phyloP scores from a whole-genome alignment of 2,329 filamentous ascomycete species.

The Diplodia sapinea region DNA sequence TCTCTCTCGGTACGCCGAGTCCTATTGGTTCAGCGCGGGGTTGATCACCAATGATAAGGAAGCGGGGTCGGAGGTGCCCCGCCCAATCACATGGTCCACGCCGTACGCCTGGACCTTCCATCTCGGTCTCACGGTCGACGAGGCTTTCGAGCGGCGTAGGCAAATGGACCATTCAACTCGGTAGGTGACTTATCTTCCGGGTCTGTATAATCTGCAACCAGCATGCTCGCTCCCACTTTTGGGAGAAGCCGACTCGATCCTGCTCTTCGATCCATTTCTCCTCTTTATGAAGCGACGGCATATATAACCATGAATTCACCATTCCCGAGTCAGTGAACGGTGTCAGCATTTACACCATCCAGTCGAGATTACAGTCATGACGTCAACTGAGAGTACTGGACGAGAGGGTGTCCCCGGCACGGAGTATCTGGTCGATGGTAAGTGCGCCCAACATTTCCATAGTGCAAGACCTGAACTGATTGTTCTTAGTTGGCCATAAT shows the following conservation, averaged over 20 bases:
- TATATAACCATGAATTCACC: no score
- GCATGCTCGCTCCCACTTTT: background rate
- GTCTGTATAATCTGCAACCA: background rate
- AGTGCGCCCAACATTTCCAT: background rate
- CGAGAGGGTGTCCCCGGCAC: slow-evolving; percentile 42
- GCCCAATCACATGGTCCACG: background rate
- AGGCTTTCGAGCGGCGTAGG: background rate
- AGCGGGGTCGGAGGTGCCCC: background rate
- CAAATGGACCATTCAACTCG: background rate
- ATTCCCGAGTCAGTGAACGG: no score
- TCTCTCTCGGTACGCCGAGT: background rate
- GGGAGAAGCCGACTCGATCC: background rate
- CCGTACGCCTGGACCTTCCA: slow-evolving; percentile 14
- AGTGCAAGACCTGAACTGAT: background rate
- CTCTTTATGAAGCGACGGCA: background rate
- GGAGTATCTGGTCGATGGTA: slow-evolving; percentile 43
- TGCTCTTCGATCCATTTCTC: background rate
- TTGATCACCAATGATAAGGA: slow-evolving; percentile 11
- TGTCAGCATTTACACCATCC: background rate
- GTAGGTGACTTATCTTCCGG: background rate
- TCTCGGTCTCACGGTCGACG: background rate
- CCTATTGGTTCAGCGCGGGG: background rate
- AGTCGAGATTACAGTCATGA: background rate
- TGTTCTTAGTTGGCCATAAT: slow-evolving; percentile 4
- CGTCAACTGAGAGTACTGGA: background rate